Conservation (phyloP, 352 stramenopile genomes). For the Globisporangium yorkense region DNA sequence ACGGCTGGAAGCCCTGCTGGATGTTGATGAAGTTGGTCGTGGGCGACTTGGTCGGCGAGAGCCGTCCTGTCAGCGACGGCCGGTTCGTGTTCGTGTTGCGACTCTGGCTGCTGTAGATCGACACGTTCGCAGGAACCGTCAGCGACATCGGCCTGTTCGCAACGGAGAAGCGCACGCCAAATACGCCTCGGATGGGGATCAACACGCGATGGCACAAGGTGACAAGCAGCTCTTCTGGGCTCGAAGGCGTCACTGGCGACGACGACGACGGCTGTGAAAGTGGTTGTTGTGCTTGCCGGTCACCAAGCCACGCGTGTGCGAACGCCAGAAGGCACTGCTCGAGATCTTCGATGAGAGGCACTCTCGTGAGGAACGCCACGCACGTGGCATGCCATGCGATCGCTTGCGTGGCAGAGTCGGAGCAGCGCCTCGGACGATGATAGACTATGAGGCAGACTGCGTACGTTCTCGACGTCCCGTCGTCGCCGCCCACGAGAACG, state of each 20-base stretch:
- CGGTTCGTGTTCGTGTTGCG: constrained; percentile 4
- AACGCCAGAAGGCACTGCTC: constrained; percentile 50
- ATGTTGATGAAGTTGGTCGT: constrained; percentile 41
- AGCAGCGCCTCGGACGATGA: constrained; percentile 23
- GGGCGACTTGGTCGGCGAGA: constrained; percentile 36
- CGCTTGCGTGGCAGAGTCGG: constrained; percentile 2
- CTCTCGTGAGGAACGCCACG: constrained; percentile 63
- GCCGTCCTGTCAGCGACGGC: constrained; percentile 8
- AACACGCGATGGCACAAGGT: constrained; percentile 52
- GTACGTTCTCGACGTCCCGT: constrained; percentile 67
- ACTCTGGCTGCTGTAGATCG: constrained; percentile 33
- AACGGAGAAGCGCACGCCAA: constrained; percentile 56
- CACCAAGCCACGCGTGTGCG: constrained; percentile 40
- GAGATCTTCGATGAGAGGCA: constrained; percentile 57
- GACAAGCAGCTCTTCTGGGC: constrained; percentile 29
- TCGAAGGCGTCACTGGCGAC: background rate
- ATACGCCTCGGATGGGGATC: constrained; percentile 55
- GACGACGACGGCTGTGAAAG: background rate
- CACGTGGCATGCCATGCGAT: constrained; percentile 61
- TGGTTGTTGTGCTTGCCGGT: background rate
- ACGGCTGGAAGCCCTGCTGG: constrained; percentile 49
- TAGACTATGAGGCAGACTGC: constrained; percentile 70
- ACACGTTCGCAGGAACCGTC: constrained; percentile 44
- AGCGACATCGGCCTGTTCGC: constrained; percentile 28
- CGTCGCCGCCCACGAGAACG: constrained; percentile 65